Percentiles rank a stretch among this genome's conserved stretches.
These are phyloP conservation scores for Didymella segeticola DNA, from an alignment of 2,329 filamentous ascomycete species.

Conservation along the genomic window DNA sequence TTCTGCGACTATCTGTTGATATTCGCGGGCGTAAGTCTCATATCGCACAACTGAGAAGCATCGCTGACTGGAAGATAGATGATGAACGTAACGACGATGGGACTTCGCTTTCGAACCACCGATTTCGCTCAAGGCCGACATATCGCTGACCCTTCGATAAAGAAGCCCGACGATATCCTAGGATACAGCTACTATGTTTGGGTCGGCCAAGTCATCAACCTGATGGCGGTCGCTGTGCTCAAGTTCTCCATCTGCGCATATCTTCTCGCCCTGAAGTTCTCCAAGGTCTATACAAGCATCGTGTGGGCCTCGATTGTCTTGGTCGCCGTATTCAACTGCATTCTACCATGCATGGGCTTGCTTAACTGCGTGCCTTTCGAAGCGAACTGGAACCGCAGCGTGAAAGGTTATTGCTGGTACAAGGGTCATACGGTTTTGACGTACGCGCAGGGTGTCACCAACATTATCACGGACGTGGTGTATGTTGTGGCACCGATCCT, in stretches of 20 bases:
- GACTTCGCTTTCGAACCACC: slow-evolving; percentile 24
- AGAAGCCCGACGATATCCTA: slow-evolving; percentile 21
- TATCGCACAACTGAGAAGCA: not conserved
- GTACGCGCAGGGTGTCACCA: slow-evolving; percentile 31
- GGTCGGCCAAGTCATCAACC: slow-evolving; percentile 32
- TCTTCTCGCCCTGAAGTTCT: slow-evolving; percentile 34
- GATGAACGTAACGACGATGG: slow-evolving; percentile 25
- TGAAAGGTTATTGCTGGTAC: slow-evolving; percentile 32
- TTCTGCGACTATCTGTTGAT: slow-evolving; percentile 34
- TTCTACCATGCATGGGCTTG: slow-evolving; percentile 26
- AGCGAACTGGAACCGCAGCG: slow-evolving; percentile 33
- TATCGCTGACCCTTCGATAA: slow-evolving; percentile 31
- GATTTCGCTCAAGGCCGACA: slow-evolving; percentile 30
- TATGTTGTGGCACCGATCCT: slow-evolving; percentile 37
- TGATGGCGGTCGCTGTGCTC: slow-evolving; percentile 33
- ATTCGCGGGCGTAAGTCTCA: slow-evolving; percentile 25
- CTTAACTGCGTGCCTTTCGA: slow-evolving; percentile 37
- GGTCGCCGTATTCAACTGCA: slow-evolving; percentile 33
- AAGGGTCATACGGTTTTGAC: slow-evolving; percentile 20
- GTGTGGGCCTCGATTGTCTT: slow-evolving; percentile 35
- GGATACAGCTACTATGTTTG: slow-evolving; percentile 32
- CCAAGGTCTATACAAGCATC: slow-evolving; percentile 25
- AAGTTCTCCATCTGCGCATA: slow-evolving; percentile 40
- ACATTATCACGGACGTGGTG: slow-evolving; percentile 37
- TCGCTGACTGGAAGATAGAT: slow-evolving; percentile 13